Evolutionary conservation across 192 early-diverging fungal genomes (phyloP), one percentile per base, ranked within the genome.

Genomic region (Backusella tuberculispora): DNA sequence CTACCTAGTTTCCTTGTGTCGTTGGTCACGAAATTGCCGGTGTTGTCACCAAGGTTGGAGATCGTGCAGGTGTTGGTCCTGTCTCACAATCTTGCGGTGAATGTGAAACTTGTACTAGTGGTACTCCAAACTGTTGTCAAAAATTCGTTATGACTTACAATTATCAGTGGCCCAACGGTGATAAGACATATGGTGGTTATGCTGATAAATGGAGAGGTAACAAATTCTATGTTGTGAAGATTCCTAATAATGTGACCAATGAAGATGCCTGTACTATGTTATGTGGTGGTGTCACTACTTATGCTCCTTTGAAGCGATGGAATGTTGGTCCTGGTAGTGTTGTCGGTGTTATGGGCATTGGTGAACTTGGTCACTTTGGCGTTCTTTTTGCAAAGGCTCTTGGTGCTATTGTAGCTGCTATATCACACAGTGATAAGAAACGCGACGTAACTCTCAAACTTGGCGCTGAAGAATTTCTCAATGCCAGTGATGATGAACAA

Each of bases 181-280:
- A 86, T 37, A 53, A 65, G 2, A 85, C 90, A 3, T 80, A 77
- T 56, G 84, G 84, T 41, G 84, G 81, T 2, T 85, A 75, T 72
- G 81, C 84, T 26, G 78, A 85, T 50, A 80, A 79, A 29, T 83
- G 88, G 17, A 81, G 89, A n/a, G 83, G 91, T 34, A 74, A 88
- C 70, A 43, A 79, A 38, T 80, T 81, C 41, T 94, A 86, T 73
- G 84, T 80, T 40, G 92, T 86, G 88, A 88, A 86, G 82, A 83
- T 89, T 42, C 88, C 88, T 7, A 85, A 74, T 1, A 56, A 42
- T n/a, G 84, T 89, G 76, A 79, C 80, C 8, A 82, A 84, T 9
- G 80, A 80, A 12, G 86, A 86, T n/a, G 92, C 90, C 10, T 89
- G 90, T 3, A 90, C 93, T 10, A 84, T 95, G 29, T 77, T 96